Percentiles rank a stretch among this genome's conserved stretches.
phyloP scores from a whole-genome alignment of 2,329 filamentous ascomycete species.

The Passalora sequoiae region DNA sequence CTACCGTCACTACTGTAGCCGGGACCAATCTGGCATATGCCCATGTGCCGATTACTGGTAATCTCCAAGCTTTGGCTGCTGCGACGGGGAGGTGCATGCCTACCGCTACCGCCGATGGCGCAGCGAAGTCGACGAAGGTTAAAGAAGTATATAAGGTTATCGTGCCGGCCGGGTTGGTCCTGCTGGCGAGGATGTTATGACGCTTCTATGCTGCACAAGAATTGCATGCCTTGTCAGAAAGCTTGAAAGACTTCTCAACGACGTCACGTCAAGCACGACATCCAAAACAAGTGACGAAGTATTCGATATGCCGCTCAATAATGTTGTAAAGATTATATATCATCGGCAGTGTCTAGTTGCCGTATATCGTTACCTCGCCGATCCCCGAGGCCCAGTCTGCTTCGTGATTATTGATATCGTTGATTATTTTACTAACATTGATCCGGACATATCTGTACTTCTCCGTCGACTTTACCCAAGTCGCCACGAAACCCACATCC shows the following conservation, averaged over 20 bases:
- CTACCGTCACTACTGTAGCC: not conserved
- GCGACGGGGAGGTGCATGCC: not conserved
- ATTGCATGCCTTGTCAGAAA: not conserved
- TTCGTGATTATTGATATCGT: constrained; percentile 6
- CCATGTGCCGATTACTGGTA: not conserved
- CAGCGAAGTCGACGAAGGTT: not conserved
- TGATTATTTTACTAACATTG: constrained; percentile 3
- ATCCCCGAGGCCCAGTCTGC: constrained; percentile 2
- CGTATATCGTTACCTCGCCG: constrained; percentile 6
- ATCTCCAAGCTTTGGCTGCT: not conserved
- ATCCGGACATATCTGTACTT: constrained; percentile 7
- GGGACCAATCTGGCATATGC: not conserved
- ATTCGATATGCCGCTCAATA: no score
- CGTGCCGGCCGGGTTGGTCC: not conserved
- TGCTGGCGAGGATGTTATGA: not conserved
- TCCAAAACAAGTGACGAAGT: no score
- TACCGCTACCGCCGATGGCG: not conserved
- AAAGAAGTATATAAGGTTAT: not conserved
- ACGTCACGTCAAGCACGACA: no score
- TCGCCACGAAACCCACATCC: not conserved
- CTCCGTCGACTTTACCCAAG: constrained; percentile 1
- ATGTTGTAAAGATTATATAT: not conserved
- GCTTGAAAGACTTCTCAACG: no score
- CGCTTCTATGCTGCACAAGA: no score
- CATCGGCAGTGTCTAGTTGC: not conserved